Conservation (phyloP, 306 rosid genomes). For the Herpetospermum pedunculosum region DNA sequence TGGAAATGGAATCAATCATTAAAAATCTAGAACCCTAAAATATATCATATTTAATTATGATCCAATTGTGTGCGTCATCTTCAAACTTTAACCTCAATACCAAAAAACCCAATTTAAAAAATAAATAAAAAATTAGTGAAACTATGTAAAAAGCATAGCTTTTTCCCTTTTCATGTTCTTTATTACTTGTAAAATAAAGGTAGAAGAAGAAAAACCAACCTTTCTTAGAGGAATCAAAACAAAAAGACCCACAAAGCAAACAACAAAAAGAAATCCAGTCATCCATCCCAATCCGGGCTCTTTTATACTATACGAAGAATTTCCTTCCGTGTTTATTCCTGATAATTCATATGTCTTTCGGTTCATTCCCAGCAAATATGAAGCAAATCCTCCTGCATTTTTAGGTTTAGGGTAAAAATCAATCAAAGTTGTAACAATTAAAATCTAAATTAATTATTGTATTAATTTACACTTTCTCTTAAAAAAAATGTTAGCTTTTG, state of each 20-base stretch:
- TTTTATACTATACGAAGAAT: constrained; percentile 32
- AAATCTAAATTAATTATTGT: too few relatives aligned
- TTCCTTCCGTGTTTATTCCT: constrained; percentile 56
- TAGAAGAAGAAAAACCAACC: constrained; percentile 20
- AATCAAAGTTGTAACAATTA: too few relatives aligned
- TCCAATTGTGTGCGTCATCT: background rate
- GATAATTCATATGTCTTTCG: constrained; percentile 66
- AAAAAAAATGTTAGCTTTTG: too few relatives aligned
- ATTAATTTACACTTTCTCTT: too few relatives aligned
- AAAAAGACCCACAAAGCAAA: constrained; percentile 93
- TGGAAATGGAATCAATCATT: background rate
- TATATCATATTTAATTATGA: background rate
- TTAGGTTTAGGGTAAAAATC: too few relatives aligned
- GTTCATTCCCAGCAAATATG: constrained; percentile 74
- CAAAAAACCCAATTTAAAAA: background rate
- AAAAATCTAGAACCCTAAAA: background rate
- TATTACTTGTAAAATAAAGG: background rate
- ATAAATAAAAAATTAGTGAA: background rate
- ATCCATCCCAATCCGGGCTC: constrained; percentile 94
- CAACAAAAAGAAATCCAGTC: constrained; percentile 63
- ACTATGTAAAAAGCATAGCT: background rate
- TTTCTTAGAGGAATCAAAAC: constrained; percentile 85
- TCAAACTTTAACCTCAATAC: background rate
- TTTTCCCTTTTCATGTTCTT: background rate
- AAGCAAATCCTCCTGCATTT: constrained; percentile 76